These are phyloP conservation scores for Uronychia setigera DNA, from an alignment of 73 alveolate species.

Conservation along the genomic window DNA sequence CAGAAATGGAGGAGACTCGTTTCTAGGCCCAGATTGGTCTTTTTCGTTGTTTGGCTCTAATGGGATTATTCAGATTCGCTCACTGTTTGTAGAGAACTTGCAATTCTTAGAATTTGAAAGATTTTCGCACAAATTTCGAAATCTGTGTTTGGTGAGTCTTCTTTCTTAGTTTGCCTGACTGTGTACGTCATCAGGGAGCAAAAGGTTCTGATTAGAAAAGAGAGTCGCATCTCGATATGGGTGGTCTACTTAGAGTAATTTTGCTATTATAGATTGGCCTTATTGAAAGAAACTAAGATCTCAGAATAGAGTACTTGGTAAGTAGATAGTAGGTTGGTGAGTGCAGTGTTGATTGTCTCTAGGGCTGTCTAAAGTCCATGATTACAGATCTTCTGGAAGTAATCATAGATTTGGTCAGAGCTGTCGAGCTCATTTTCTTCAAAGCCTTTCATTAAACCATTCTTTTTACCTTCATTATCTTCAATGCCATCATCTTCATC, in stretches of 20 bases:
- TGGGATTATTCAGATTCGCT: background rate
- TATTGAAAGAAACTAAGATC: no score
- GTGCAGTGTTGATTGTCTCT: background rate
- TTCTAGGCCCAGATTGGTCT: constrained; percentile 16
- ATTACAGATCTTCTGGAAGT: background rate
- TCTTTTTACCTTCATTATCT: constrained; percentile 46
- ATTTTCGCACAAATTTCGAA: constrained; percentile 26
- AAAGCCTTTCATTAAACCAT: constrained; percentile 17
- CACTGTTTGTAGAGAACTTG: constrained; percentile 16
- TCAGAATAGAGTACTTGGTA: background rate
- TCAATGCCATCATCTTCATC: constrained; percentile 53
- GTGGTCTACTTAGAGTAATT: no score
- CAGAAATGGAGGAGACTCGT: constrained; percentile 27
- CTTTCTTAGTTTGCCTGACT: background rate
- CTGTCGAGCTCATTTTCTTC: constrained; percentile 25
- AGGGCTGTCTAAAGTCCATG: background rate
- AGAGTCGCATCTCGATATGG: background rate
- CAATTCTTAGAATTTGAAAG: background rate
- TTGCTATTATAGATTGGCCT: no score
- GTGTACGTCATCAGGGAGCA: background rate
- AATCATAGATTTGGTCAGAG: background rate
- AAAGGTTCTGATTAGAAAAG: background rate
- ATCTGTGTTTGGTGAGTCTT: constrained; percentile 8
- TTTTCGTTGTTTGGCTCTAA: constrained; percentile 13
- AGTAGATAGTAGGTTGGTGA: background rate